These are phyloP conservation scores for Daldinia grandis DNA, from an alignment of 495 filamentous ascomycete genomes.

Conservation along the genomic window DNA sequence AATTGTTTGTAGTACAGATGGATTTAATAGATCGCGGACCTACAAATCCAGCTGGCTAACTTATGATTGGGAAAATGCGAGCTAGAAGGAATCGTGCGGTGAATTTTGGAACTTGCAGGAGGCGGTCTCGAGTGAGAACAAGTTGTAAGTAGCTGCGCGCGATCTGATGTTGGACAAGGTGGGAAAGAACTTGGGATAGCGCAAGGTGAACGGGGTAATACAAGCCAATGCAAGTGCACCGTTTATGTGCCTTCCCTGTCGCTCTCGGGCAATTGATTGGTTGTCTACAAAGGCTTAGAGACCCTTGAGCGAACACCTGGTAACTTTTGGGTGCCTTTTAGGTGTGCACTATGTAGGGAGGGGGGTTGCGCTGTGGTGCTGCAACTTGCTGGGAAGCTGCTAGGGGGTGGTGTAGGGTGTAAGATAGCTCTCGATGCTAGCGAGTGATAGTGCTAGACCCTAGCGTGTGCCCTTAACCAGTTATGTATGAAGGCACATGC, in stretches of 20 bases:
- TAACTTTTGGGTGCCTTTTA: conserved; percentile 8
- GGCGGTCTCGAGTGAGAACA: conserved; percentile 26
- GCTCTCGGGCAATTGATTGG: conserved; percentile 31
- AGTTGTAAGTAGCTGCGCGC: conserved; percentile 9
- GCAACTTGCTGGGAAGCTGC: not conserved
- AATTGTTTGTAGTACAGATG: conserved; percentile 1
- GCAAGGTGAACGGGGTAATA: conserved; percentile 35
- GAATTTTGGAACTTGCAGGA: conserved; percentile 18
- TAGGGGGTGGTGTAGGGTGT: conserved; percentile 6
- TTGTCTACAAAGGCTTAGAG: conserved; percentile 22
- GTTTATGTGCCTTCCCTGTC: conserved; percentile 34
- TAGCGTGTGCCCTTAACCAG: conserved; percentile 28
- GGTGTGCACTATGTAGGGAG: conserved; percentile 13
- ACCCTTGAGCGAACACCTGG: conserved; percentile 28
- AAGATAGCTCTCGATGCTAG: not conserved
- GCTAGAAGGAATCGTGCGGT: conserved; percentile 23
- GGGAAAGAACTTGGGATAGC: conserved; percentile 16
- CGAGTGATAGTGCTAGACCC: conserved; percentile 1
- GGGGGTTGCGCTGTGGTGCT: not conserved
- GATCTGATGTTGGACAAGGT: conserved; percentile 20
- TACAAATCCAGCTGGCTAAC: conserved; percentile 15
- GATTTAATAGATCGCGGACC: conserved; percentile 19
- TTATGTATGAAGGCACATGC: conserved; percentile 26
- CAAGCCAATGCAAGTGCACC: conserved; percentile 38
- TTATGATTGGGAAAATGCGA: conserved; percentile 3